Conservation (phyloP, 257 asterid genomes). For the Scutellaria minor region DNA sequence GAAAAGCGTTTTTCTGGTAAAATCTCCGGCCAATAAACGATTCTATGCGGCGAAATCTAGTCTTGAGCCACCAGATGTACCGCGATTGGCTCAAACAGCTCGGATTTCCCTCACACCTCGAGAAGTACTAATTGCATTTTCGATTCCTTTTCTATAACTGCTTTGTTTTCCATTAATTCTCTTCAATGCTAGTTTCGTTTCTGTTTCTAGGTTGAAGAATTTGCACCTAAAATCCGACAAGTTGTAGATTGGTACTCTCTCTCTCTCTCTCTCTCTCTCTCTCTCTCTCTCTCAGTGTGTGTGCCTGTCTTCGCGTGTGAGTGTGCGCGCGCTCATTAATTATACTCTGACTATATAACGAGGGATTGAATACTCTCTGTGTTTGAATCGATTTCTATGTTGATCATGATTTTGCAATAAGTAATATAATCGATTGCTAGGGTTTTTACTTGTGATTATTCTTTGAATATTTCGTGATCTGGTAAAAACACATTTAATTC, state of each 20-base stretch:
- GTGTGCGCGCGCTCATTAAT: too few relatives aligned
- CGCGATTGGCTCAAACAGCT: slow-evolving; percentile 79
- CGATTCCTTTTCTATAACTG: background rate
- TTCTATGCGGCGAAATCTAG: slow-evolving; percentile 47
- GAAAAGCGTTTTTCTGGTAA: slow-evolving; percentile 13
- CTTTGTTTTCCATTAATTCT: background rate
- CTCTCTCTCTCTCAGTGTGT: background rate
- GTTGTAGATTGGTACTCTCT: slow-evolving; percentile 56
- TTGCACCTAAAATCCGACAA: slow-evolving; percentile 70
- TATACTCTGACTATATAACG: too few relatives aligned
- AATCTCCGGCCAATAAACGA: slow-evolving; percentile 25
- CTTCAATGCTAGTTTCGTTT: background rate
- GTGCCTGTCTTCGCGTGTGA: too few relatives aligned
- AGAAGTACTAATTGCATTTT: slow-evolving; percentile 17
- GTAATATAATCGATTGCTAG: background rate
- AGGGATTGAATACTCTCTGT: background rate
- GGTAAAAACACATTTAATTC: background rate
- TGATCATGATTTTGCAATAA: background rate
- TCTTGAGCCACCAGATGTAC: slow-evolving; percentile 73
- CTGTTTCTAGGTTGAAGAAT: slow-evolving; percentile 62
- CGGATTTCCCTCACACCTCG: slow-evolving; percentile 68
- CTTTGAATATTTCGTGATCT: background rate
- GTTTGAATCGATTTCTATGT: slow-evolving; percentile 8
- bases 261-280: slow-evolving; percentile 31
- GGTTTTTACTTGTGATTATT: background rate